Percentiles rank a stretch among this genome's conserved stretches.
phyloP scores from a whole-genome alignment of 495 filamentous ascomycete genomes.

The Podospora australis region DNA sequence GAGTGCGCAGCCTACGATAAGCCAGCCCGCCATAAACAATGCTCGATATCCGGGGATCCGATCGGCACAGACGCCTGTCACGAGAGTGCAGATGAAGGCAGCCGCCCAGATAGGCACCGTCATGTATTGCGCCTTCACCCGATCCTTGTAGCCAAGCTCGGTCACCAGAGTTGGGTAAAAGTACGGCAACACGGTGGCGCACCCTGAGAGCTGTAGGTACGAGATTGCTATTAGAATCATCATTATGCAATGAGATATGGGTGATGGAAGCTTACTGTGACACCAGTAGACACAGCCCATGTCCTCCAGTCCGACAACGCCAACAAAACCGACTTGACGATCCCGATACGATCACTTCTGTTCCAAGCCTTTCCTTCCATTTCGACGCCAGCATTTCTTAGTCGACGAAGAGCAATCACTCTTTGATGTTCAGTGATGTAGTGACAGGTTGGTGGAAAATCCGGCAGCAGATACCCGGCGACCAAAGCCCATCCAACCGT shows the following conservation, averaged over 20 bases:
- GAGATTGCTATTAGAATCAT: too few species aligned
- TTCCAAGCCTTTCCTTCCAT: too few species aligned
- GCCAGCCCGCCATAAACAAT: slow-evolving; percentile 31
- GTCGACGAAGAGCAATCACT: slow-evolving; percentile 15
- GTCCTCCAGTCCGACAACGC: slow-evolving; percentile 6
- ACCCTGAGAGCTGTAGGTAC: slow-evolving; percentile 33
- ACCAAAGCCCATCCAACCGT: slow-evolving; percentile 46
- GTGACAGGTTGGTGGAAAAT: slow-evolving; percentile 51
- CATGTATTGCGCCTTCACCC: slow-evolving; percentile 36
- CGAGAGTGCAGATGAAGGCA: slow-evolving; percentile 35
- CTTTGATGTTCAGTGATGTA: slow-evolving; percentile 56
- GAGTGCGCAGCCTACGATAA: slow-evolving; percentile 35
- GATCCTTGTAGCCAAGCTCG: slow-evolving; percentile 39
- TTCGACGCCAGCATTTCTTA: background rate
- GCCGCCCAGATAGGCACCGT: slow-evolving; percentile 38
- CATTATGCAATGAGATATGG: background rate
- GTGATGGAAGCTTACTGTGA: background rate
- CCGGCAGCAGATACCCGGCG: slow-evolving; percentile 50
- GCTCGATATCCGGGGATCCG: slow-evolving; percentile 17
- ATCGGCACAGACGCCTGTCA: slow-evolving; percentile 26
- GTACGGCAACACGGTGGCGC: slow-evolving; percentile 38
- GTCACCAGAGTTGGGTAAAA: slow-evolving; percentile 48
- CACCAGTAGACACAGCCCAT: background rate
- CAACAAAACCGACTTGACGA: background rate
- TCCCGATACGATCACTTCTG: slow-evolving; percentile 10